Conservation (phyloP, 164 flowering plant genomes). For the Piper longum region DNA sequence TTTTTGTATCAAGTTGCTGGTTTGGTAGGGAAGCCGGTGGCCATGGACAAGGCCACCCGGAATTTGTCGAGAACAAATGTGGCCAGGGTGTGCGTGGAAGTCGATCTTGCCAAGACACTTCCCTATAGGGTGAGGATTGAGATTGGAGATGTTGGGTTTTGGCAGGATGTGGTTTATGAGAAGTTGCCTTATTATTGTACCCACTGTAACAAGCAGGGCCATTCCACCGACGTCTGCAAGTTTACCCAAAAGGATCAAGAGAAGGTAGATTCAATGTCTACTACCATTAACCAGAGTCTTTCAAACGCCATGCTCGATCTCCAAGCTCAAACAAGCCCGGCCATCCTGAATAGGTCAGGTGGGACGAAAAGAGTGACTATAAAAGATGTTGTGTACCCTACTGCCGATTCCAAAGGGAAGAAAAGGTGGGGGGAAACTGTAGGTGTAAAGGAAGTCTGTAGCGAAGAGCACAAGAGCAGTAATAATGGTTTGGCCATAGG, state of each 20-base stretch:
- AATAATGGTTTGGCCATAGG: neutral
- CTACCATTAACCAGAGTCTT: neutral
- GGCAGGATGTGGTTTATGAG: constrained; percentile 3
- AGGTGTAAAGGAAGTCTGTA: neutral
- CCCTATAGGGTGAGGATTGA: neutral
- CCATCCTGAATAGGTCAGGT: neutral
- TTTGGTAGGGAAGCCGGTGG: neutral
- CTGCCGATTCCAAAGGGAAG: neutral
- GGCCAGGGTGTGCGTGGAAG: constrained; percentile 2
- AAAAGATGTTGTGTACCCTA: neutral
- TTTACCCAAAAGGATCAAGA: neutral
- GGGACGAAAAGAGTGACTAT: neutral
- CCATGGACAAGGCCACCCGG: neutral
- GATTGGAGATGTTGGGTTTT: constrained; percentile 2
- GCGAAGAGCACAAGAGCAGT: neutral
- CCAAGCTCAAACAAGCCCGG: neutral
- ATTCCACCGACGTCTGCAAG: neutral
- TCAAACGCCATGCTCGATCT: neutral
- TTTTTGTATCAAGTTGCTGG: neutral
- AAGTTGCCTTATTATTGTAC: neutral
- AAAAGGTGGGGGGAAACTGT: neutral
- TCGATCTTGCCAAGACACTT: neutral
- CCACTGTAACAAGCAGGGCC: constrained; percentile 1
- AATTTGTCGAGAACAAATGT: neutral
- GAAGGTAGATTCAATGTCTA: neutral